Conservation (phyloP, 495 filamentous ascomycete genomes). For the Hypomontagnella submonticulosa region DNA sequence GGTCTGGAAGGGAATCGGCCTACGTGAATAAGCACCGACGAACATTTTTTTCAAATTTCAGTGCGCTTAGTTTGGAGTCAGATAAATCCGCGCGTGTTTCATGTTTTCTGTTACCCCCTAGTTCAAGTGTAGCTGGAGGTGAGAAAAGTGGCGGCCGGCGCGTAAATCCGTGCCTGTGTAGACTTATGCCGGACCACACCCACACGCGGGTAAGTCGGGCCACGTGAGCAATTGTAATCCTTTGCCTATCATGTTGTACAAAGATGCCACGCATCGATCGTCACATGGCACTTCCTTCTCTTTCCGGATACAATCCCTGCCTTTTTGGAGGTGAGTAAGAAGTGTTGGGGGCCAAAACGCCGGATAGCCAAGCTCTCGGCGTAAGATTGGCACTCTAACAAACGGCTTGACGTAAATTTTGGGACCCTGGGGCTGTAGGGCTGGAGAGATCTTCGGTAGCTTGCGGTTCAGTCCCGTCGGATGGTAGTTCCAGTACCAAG, state of each 20-base stretch:
- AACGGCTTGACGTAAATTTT: constrained; percentile 10
- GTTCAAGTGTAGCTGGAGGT: neutral
- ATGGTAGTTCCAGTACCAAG: no score
- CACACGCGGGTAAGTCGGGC: no score
- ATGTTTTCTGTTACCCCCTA: constrained; percentile 9
- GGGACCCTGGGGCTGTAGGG: constrained; percentile 27
- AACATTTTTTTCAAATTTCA: no score
- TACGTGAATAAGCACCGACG: no score
- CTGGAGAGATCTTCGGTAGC: constrained; percentile 8
- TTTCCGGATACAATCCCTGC: neutral
- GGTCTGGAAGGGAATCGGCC: neutral
- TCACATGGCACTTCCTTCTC: constrained; percentile 15
- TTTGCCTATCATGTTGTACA: neutral
- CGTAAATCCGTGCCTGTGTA: constrained; percentile 3
- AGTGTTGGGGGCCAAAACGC: neutral
- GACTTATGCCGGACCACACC: no score
- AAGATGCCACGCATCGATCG: constrained; percentile 11
- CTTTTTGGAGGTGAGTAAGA: no score
- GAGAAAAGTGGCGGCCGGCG: constrained; percentile 28
- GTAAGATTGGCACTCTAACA: neutral
- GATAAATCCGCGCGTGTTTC: constrained; percentile 10
- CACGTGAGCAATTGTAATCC: constrained; percentile 27
- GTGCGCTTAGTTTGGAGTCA: no score
- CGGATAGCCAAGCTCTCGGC: no score
- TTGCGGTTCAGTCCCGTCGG: neutral